Base-by-base conservation (phyloP, 2,329 filamentous ascomycete genomes). In the Ophiocordyceps sinensis region DNA sequence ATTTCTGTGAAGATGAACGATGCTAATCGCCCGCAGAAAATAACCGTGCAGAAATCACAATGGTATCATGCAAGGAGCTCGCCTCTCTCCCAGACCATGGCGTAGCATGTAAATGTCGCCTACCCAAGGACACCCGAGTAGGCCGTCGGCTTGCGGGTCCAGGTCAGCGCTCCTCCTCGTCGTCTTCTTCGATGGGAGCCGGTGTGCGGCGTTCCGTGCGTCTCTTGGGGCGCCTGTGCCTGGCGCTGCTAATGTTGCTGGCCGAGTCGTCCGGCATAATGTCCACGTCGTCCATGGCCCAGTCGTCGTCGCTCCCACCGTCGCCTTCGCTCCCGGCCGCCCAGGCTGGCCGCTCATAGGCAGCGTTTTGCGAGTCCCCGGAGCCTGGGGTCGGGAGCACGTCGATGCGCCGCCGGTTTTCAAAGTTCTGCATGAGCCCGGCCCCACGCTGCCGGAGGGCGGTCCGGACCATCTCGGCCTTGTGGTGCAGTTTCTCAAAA, bases 401-500 rank as follows among this genome's bases (percentile, higher is more conserved):
- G 45, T 71, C 73, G 58, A 68, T 79, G 47, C 57, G 71, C 12
- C 62, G 70, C 46, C 68, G 78, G 61, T 62, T 77, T 63, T 68
- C 79, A 57, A 75, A 70, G 60, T 62, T 78, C 67, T 67, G 70
- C 50, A 73, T 74, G 5, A 96, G 67, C 2, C 85, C 88, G 0
- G 86, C 85, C 13, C 81, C 79, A 34, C 89, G 82, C 56, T 91
- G 83, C 6, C 88, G 81, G 5, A 96, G 70, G 1, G 81, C 76
- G 19, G 76, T 79, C 5, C 89, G 79, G 14, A 95, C 84, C 15
- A 70, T 61, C 62, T 95, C 87, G 2, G 89, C 89, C 53, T 81
- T 82, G 49, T 77, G 74, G 56, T 96, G 89, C n/a, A 96, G 70
- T 26, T 77, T 78, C 63, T 96, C 89, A 51, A 96, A 95, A 0